phyloP scores from a whole-genome alignment of 345 rosid species.

The Sisymbrium altissimum region DNA sequence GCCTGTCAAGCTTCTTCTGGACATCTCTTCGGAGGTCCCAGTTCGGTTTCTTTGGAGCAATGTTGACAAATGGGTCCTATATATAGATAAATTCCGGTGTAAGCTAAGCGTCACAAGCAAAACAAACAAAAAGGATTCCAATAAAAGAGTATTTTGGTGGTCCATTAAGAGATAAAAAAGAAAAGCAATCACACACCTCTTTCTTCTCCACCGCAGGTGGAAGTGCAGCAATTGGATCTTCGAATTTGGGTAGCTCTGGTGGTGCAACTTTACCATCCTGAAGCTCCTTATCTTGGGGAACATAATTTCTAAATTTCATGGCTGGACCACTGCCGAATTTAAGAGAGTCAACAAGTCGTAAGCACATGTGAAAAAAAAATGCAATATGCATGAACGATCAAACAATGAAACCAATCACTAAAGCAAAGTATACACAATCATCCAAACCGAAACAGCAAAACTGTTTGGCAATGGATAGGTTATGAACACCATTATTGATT shows the following conservation, averaged over 20 bases:
- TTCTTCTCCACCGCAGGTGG: constrained; percentile 61
- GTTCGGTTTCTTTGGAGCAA: constrained; percentile 98
- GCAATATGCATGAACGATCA: neutral
- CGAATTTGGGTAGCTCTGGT: constrained; percentile 82
- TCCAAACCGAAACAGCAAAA: neutral
- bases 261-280: constrained; percentile 87
- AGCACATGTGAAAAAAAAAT: constrained; percentile 8
- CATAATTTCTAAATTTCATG: constrained; percentile 91
- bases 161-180: neutral
- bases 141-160: neutral
- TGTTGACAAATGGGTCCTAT: constrained; percentile 89
- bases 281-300: constrained; percentile 92
- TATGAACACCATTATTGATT: neutral
- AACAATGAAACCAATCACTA: constrained; percentile 4
- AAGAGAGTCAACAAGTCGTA: constrained; percentile 12
- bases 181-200: constrained; percentile 45
- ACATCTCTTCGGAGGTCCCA: constrained; percentile 95
- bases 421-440: neutral
- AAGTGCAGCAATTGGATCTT: constrained; percentile 64
- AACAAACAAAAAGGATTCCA: neutral
- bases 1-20: constrained; percentile 95
- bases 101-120: neutral
- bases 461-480: neutral
- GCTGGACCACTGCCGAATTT: constrained; percentile 44
- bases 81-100: neutral